Percentiles rank a stretch among this genome's conserved stretches.
These are phyloP conservation scores for Peronosclerospora sorghi DNA, from an alignment of 352 stramenopile genomes.

Conservation along the genomic window DNA sequence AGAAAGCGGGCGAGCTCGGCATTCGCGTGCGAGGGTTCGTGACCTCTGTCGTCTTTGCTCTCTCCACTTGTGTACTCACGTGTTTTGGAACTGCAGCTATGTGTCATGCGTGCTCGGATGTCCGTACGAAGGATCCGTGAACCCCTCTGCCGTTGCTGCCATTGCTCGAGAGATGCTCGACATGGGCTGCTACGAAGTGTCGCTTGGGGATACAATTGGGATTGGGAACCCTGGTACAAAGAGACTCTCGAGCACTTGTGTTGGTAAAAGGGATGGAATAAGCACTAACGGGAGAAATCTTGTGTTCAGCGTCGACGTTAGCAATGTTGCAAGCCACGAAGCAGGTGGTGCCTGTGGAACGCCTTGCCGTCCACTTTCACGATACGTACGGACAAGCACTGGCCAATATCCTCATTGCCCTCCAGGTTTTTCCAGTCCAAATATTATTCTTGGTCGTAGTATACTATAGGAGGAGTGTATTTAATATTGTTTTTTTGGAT, in stretches of 20 bases:
- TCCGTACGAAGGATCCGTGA: slow-evolving; percentile 89
- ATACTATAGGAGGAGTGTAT: too few relatives aligned
- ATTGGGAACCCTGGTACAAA: slow-evolving; percentile 76
- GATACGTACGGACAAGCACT: slow-evolving; percentile 95
- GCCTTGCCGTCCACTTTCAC: slow-evolving; percentile 94
- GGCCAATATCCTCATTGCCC: slow-evolving; percentile 89
- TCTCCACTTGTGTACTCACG: background rate
- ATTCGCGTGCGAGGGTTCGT: slow-evolving; percentile 84
- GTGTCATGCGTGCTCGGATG: slow-evolving; percentile 95
- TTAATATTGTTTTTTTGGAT: background rate
- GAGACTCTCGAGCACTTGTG: too few relatives aligned
- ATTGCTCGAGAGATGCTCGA: slow-evolving; percentile 83
- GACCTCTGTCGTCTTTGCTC: too few relatives aligned
- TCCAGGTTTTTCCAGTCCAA: slow-evolving; percentile 73
- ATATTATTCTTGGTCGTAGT: too few relatives aligned
- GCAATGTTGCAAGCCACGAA: slow-evolving; percentile 74
- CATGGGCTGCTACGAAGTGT: slow-evolving; percentile 94
- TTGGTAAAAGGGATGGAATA: too few relatives aligned
- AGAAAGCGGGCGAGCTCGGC: slow-evolving; percentile 61
- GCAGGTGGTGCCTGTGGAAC: slow-evolving; percentile 68
- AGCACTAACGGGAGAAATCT: too few relatives aligned
- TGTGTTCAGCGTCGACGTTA: slow-evolving; percentile 60
- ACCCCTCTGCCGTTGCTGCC: slow-evolving; percentile 68
- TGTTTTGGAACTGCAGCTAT: slow-evolving; percentile 47
- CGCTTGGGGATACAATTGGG: slow-evolving; percentile 90